A percentile compares a stretch with the other conserved stretches of the same genome.
phyloP scores from a whole-genome alignment of 1,139 yeast genomes.

The Blastobotrys aristatus region DNA sequence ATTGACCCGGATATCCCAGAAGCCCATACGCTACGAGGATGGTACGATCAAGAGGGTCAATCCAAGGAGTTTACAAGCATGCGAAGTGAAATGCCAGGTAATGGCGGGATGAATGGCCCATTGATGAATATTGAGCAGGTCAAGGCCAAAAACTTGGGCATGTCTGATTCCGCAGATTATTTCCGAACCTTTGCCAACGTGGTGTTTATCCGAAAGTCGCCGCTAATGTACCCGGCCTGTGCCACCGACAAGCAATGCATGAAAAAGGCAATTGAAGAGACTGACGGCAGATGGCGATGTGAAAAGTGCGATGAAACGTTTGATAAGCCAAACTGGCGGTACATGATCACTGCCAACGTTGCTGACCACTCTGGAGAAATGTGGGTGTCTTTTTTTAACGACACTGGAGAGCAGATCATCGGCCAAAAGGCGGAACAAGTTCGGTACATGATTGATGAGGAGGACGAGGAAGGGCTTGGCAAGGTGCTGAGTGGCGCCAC shows the following conservation, averaged over 20 bases:
- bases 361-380: constrained; percentile 78
- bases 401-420: constrained; percentile 64
- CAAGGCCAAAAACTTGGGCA: constrained; percentile 65
- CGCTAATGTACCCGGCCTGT: constrained; percentile 91
- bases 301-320: constrained; percentile 77
- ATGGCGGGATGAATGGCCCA: constrained; percentile 34
- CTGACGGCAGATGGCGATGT: constrained; percentile 84
- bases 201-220: constrained; percentile 59
- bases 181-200: constrained; percentile 72
- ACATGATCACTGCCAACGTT: constrained; percentile 64
- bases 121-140: constrained; percentile 59
- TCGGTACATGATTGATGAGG: constrained; percentile 44
- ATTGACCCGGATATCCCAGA: constrained; percentile 87
- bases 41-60: constrained; percentile 84
- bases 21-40: constrained; percentile 83
- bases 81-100: constrained; percentile 34
- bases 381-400: constrained; percentile 87
- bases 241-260: constrained; percentile 58
- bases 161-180: constrained; percentile 64
- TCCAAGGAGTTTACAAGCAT: constrained; percentile 58
- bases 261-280: constrained; percentile 71
- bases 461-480: constrained; percentile 45
- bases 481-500: constrained; percentile 49
- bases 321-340: constrained; percentile 70
- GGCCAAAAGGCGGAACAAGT: constrained; percentile 67